Percentiles rank a stretch among this genome's conserved stretches.
These are phyloP conservation scores for Fusarium burgessii DNA, from an alignment of 2,329 filamentous ascomycete species.

Conservation along the genomic window DNA sequence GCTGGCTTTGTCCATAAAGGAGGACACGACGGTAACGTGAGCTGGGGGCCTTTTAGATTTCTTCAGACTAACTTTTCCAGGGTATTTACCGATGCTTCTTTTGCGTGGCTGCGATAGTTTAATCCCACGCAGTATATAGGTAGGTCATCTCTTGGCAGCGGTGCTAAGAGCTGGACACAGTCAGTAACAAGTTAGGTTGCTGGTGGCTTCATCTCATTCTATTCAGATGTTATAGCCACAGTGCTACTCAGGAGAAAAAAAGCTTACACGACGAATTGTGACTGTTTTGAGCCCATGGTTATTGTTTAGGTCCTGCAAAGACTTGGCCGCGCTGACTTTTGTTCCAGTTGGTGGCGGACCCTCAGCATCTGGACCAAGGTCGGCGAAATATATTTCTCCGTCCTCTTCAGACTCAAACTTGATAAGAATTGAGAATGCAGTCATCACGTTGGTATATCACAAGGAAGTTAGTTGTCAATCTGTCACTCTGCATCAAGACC, in stretches of 20 bases:
- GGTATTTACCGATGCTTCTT: background rate
- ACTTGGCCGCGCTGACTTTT: background rate
- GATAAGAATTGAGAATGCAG: background rate
- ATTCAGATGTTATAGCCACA: background rate
- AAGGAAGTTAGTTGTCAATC: background rate
- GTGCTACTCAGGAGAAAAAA: background rate
- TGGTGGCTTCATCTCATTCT: background rate
- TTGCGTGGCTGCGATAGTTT: background rate
- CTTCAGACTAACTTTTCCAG: accelerated
- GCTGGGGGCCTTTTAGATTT: background rate
- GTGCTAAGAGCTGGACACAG: background rate
- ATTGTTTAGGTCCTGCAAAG: background rate
- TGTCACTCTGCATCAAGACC: accelerated
- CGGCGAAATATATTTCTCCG: background rate
- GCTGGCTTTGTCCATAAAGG: background rate
- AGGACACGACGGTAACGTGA: background rate
- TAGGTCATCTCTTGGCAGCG: background rate
- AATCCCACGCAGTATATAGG: background rate
- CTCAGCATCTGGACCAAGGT: background rate
- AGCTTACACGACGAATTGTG: background rate
- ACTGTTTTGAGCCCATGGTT: background rate
- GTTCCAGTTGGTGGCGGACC: background rate
- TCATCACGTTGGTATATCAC: background rate
- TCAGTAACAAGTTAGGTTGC: background rate
- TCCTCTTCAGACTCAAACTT: background rate